Conservation (phyloP, 2,329 filamentous ascomycete species). For the Hypoxylon sp. region DNA sequence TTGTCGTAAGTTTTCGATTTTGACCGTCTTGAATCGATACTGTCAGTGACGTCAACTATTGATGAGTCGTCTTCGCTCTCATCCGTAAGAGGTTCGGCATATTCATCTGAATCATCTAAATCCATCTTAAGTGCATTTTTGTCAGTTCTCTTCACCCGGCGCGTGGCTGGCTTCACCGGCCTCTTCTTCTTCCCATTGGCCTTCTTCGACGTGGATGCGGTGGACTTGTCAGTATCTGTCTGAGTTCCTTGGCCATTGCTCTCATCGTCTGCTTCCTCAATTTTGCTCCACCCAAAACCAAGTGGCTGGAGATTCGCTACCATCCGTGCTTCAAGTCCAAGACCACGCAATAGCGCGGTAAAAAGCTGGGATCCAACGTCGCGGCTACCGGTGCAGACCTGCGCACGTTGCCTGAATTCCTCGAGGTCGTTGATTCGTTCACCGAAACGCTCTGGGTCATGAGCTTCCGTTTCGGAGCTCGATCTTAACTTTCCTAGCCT, state of each 20-base stretch:
- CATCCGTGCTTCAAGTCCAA: constrained; percentile 86
- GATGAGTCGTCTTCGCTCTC: constrained; percentile 72
- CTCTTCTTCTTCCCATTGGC: constrained; percentile 44
- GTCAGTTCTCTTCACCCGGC: constrained; percentile 45
- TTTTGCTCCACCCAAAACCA: constrained; percentile 91
- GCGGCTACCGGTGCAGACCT: constrained; percentile 80
- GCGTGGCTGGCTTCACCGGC: constrained; percentile 44
- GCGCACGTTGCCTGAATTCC: constrained; percentile 77
- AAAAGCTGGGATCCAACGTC: constrained; percentile 93
- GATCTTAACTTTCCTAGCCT: constrained; percentile 79
- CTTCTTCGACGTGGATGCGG: constrained; percentile 55
- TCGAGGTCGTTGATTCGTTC: constrained; percentile 77
- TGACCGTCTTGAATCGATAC: constrained; percentile 57
- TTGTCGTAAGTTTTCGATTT: constrained; percentile 71
- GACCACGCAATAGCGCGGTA: constrained; percentile 81
- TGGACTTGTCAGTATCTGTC: constrained; percentile 34
- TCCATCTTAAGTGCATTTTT: constrained; percentile 47
- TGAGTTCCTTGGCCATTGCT: constrained; percentile 51
- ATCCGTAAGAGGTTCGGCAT: constrained; percentile 61
- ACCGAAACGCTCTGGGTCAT: constrained; percentile 76
- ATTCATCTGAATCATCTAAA: constrained; percentile 61
- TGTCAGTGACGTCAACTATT: constrained; percentile 66
- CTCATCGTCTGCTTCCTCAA: constrained; percentile 78
- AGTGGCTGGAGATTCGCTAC: constrained; percentile 86
- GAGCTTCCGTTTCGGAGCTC: constrained; percentile 72